These are phyloP conservation scores for Termitomyces heimii DNA, from an alignment of 768 basidiomycete genomes.

Conservation along the genomic window DNA sequence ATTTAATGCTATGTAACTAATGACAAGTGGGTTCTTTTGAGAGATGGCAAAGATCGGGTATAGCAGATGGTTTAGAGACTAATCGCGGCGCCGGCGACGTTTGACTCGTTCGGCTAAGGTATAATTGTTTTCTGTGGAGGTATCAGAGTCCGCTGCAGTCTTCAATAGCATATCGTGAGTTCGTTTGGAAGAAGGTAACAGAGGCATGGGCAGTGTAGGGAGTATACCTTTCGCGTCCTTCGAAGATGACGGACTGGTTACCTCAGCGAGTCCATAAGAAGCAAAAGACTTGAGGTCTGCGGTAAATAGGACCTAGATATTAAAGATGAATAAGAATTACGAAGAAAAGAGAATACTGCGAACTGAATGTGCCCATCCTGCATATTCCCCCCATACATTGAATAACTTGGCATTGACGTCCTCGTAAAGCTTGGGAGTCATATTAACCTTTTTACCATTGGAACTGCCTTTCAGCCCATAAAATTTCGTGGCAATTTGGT, in stretches of 20 bases:
- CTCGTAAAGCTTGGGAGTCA: conserved; percentile 77
- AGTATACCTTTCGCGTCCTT: conserved; percentile 3
- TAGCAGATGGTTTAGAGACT: neutral
- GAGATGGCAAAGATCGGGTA: neutral
- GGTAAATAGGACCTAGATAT: conserved; percentile 61
- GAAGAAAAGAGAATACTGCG: conserved; percentile 9
- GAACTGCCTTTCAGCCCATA: conserved; percentile 55
- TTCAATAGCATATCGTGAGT: conserved; percentile 12
- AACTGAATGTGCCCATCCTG: conserved; percentile 90
- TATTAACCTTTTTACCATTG: conserved; percentile 37
- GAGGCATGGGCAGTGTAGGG: conserved; percentile 23
- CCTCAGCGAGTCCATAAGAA: conserved; percentile 39
- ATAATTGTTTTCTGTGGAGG: conserved; percentile 4
- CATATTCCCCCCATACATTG: conserved; percentile 73
- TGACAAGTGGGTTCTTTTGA: neutral
- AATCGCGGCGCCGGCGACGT: conserved; percentile 24
- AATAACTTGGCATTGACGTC: conserved; percentile 58
- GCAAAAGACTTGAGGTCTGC: conserved; percentile 69
- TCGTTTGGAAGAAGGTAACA: conserved; percentile 25
- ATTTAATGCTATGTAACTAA: neutral
- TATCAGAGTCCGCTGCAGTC: neutral
- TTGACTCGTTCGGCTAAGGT: conserved; percentile 39
- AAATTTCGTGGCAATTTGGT: conserved; percentile 80
- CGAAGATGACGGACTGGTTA: neutral
- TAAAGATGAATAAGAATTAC: neutral